Evolutionary conservation across 169 alveolate genomes (phyloP), one percentile per base, ranked within the genome.

Genomic region (Cryptosporidium meleagridis): DNA sequence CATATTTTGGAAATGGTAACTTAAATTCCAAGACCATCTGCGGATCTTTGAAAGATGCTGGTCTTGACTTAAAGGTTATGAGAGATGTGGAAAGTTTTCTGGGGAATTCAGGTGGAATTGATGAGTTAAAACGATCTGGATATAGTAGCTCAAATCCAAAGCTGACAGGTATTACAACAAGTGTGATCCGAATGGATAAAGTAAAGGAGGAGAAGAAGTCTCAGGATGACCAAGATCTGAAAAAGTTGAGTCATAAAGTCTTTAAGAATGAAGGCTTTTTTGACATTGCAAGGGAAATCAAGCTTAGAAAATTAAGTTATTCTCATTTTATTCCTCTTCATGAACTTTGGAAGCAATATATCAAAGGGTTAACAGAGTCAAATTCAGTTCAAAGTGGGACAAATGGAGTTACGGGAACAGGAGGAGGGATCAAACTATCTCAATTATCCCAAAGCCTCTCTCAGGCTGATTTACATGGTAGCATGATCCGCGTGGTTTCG

Each of bases 321-420:
- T 45, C 39, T 18, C 89, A 80, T 65, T 80, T 80, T 26, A 62
- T 80, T 45, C 75, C 75, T 7, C 75, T 80, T 29, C 61, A 80
- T 48, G 29, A 67, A n/a, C 75, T 80, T 29, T 80, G 89, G 89
- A 80, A 65, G 53, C 69, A 80, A 21, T 80, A 80, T 65, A 80
- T 80, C 10, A 16, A 9, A n/a, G 75, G 75, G 8, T 29, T 80
- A n/a, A 65, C 33, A 23, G 67, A 45, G 35, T 44, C 62, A 52
- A 52, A 26, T 18, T 31, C 39, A 23, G 45, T n/a, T 2, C 9
- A 51, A 7, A 44, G 39, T 21, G 68, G 35, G 12, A 1, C 51
- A 10, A 70, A 31, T 26, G 29, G 39, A 3, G 37, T 2, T 21
- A 0, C 1, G 2, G 37, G 67, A 55, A 37, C 12, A 26, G 23